A percentile compares a stretch with the other conserved stretches of the same genome.
Evolutionary conservation across 2,329 filamentous ascomycete genomes (phyloP).

Genomic region (Neonectria neomacrospora): DNA sequence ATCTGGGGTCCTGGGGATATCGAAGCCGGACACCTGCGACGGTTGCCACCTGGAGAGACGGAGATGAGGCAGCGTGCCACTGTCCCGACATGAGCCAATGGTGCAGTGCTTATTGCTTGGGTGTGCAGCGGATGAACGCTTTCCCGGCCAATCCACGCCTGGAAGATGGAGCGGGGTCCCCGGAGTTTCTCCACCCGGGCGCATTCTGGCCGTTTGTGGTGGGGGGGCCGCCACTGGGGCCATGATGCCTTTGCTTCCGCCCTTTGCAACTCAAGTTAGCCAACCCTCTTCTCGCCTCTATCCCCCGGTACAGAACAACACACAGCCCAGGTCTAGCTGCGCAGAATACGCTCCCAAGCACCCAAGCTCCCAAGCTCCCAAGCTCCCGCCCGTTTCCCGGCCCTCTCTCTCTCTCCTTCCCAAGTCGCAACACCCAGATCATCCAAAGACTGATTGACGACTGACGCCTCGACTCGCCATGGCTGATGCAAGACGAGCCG

Average conservation of each 20-base stretch:
- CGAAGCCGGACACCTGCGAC: no score
- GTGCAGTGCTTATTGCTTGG: conserved; percentile 30
- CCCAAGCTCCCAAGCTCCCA: conserved; percentile 9
- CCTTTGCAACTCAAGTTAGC: conserved; percentile 8
- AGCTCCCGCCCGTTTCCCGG: conserved; percentile 3
- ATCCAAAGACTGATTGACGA: conserved; percentile 6
- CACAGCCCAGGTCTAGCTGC: conserved; percentile 8
- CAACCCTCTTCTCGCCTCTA: conserved; percentile 5
- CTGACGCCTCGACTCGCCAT: conserved; percentile 23
- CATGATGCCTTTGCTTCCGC: conserved; percentile 17
- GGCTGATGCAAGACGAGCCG: conserved; percentile 26
- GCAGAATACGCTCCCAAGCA: conserved; percentile 13
- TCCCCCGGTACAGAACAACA: conserved; percentile 9
- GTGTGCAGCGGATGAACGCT: conserved; percentile 41
- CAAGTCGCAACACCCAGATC: conserved; percentile 9
- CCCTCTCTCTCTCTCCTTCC: background rate
- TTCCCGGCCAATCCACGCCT: conserved; percentile 37
- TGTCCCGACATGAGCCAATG: conserved; percentile 17
- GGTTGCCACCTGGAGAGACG: conserved; percentile 18
- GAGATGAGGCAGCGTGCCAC: conserved; percentile 9
- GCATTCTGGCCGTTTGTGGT: conserved; percentile 26
- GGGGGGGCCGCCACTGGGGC: conserved; percentile 20
- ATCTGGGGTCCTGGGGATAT: conserved; percentile 41
- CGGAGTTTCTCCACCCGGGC: conserved; percentile 17
- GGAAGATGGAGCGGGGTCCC: conserved; percentile 22